phyloP scores from a whole-genome alignment of 169 alveolate genomes.

The Theileria orientalis region DNA sequence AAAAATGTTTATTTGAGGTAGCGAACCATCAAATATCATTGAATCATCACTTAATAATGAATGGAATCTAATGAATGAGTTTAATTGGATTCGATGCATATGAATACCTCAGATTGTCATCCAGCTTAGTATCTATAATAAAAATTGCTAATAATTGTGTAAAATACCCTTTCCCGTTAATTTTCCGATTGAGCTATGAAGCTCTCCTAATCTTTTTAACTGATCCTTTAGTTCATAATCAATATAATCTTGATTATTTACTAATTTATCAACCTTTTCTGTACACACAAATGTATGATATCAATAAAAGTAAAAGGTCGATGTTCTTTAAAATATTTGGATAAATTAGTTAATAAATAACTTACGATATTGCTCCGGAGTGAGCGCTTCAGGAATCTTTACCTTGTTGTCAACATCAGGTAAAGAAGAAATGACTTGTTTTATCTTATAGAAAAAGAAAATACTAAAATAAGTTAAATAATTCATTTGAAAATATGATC shows the following conservation, averaged over 20 bases:
- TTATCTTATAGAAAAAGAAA: neutral
- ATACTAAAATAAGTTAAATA: neutral
- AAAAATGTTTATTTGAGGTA: neutral
- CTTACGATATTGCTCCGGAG: conserved; percentile 10
- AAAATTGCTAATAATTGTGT: neutral
- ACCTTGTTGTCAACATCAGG: conserved; percentile 7
- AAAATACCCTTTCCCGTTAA: conserved; percentile 1
- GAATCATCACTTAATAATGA: neutral
- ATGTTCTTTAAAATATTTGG: neutral
- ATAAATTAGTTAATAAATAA: neutral
- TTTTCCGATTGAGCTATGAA: conserved; percentile 1
- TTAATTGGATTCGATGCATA: neutral
- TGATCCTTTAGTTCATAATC: conserved; percentile 33
- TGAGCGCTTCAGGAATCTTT: conserved; percentile 21
- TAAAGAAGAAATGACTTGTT: neutral
- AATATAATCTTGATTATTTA: conserved; percentile 18
- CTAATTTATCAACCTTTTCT: conserved; percentile 5
- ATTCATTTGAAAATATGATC: neutral
- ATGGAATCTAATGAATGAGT: neutral
- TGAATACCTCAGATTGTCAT: neutral
- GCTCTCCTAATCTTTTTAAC: neutral
- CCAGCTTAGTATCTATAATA: neutral
- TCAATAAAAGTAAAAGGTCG: neutral
- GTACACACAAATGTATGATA: neutral
- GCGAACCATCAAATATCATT: neutral